Evolutionary conservation across 2,329 filamentous ascomycete genomes (phyloP).

Genomic region (Clarireedia paspali): DNA sequence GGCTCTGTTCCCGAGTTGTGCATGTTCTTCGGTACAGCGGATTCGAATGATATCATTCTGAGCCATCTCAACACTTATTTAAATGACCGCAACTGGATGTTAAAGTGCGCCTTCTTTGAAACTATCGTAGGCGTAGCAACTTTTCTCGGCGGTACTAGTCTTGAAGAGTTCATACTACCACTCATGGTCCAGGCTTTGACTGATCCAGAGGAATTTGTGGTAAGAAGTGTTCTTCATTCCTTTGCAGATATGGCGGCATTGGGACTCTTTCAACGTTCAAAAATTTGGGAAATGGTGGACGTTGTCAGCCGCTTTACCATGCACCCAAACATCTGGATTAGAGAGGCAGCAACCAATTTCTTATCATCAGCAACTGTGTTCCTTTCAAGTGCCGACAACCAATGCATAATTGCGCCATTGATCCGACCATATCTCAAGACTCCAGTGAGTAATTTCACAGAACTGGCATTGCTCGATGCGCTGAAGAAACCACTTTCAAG

Average conservation of each 20-base stretch:
- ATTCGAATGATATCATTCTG: conserved; percentile 90
- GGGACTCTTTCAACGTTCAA: conserved; percentile 76
- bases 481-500: conserved; percentile 76
- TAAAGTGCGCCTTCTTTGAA: conserved; percentile 96
- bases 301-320: conserved; percentile 78
- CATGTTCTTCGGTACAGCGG: conserved; percentile 87
- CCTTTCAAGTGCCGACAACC: conserved; percentile 70
- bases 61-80: conserved; percentile 96
- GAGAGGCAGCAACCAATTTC: conserved; percentile 81
- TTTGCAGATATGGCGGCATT: conserved; percentile 82
- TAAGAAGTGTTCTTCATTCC: conserved; percentile 83
- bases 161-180: conserved; percentile 93
- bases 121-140: conserved; percentile 87
- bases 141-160: conserved; percentile 78
- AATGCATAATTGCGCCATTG: conserved; percentile 76
- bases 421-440: conserved; percentile 77
- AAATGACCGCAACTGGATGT: conserved; percentile 91
- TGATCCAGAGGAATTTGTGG: conserved; percentile 87
- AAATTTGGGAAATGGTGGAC: conserved; percentile 81
- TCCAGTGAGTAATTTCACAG: conserved; percentile 59
- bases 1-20: conserved; percentile 88
- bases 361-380: conserved; percentile 69
- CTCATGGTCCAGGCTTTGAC: conserved; percentile 93
- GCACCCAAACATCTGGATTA: conserved; percentile 93
- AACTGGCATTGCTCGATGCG: conserved; percentile 68